phyloP scores from a whole-genome alignment of 495 filamentous ascomycete species.

The Acidomyces sp. region DNA sequence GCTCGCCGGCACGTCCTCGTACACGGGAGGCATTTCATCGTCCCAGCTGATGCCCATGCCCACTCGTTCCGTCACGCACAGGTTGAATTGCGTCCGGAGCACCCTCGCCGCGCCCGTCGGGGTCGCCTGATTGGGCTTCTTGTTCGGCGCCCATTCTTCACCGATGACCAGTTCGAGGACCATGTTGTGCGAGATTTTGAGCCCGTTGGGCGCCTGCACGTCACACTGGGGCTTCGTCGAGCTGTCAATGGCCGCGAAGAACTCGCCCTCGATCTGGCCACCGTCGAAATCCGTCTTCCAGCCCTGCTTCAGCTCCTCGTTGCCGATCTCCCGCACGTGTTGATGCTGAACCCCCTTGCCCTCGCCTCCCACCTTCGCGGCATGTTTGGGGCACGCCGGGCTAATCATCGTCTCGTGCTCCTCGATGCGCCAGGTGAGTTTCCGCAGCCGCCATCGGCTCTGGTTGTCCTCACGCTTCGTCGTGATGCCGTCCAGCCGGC shows the following conservation, averaged over 20 bases:
- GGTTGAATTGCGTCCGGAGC: constrained; percentile 79
- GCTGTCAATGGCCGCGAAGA: constrained; percentile 56
- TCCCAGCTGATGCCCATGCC: constrained; percentile 96
- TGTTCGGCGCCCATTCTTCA: constrained; percentile 72
- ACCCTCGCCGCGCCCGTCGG: constrained; percentile 87
- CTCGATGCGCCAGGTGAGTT: constrained; percentile 86
- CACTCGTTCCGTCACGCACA: constrained; percentile 65
- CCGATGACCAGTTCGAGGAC: constrained; percentile 88
- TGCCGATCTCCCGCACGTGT: constrained; percentile 60
- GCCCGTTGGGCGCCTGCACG: constrained; percentile 62
- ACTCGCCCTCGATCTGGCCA: constrained; percentile 61
- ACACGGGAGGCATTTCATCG: constrained; percentile 86
- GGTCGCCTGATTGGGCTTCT: constrained; percentile 54
- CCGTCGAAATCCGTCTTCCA: constrained; percentile 80
- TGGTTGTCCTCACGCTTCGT: constrained; percentile 43
- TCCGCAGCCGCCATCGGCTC: constrained; percentile 74
- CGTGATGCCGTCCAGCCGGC: constrained; percentile 68
- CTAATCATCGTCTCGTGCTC: constrained; percentile 70
- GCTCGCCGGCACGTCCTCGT: constrained; percentile 81
- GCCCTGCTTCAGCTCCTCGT: constrained; percentile 64
- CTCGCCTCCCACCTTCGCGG: constrained; percentile 53
- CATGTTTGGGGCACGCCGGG: constrained; percentile 67
- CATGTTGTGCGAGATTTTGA: constrained; percentile 67
- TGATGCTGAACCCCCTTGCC: constrained; percentile 67
- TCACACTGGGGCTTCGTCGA: constrained; percentile 59